Evolutionary conservation across 2,329 filamentous ascomycete genomes (phyloP).

Genomic region (Trichoderma endophyticum): DNA sequence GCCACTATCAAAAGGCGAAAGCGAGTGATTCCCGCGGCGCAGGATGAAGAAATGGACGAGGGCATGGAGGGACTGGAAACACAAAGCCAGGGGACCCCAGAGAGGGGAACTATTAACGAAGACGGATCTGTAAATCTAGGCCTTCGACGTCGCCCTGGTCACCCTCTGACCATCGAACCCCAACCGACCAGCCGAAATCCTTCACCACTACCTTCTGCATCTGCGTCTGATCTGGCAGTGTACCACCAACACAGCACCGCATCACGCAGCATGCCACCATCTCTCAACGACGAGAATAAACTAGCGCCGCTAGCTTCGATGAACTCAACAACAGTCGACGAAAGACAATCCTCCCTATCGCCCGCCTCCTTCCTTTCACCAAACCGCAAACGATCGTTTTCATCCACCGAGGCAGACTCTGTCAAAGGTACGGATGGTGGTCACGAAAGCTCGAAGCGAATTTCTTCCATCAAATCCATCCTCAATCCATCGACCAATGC

Average conservation of each 20-base stretch:
- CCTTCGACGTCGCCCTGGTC: constrained; percentile 47
- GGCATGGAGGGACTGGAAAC: constrained; percentile 44
- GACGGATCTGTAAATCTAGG: constrained; percentile 65
- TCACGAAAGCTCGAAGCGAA: constrained; percentile 54
- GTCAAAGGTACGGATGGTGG: constrained; percentile 36
- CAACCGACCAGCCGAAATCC: constrained; percentile 44
- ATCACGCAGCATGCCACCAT: constrained; percentile 38
- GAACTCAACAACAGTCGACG: constrained; percentile 38
- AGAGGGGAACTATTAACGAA: constrained; percentile 57
- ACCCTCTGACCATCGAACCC: constrained; percentile 46
- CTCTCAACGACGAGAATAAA: constrained; percentile 55
- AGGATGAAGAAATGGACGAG: constrained; percentile 50
- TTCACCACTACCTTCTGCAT: constrained; percentile 40
- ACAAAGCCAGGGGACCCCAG: constrained; percentile 38
- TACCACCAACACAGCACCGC: constrained; percentile 48
- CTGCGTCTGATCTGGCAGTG: constrained; percentile 45
- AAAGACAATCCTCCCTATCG: constrained; percentile 57
- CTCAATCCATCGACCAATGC: constrained; percentile 55
- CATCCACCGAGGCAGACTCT: constrained; percentile 54
- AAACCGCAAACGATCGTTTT: constrained; percentile 66
- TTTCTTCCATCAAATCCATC: constrained; percentile 74
- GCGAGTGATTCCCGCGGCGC: constrained; percentile 79
- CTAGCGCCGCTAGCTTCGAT: constrained; percentile 55
- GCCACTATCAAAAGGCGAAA: constrained; percentile 94
- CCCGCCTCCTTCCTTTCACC: constrained; percentile 59